Percentiles rank a stretch among this genome's conserved stretches.
Conservation (phyloP, 1,284 basidiomycete genomes). For the Puccinia coronata region DNA sequence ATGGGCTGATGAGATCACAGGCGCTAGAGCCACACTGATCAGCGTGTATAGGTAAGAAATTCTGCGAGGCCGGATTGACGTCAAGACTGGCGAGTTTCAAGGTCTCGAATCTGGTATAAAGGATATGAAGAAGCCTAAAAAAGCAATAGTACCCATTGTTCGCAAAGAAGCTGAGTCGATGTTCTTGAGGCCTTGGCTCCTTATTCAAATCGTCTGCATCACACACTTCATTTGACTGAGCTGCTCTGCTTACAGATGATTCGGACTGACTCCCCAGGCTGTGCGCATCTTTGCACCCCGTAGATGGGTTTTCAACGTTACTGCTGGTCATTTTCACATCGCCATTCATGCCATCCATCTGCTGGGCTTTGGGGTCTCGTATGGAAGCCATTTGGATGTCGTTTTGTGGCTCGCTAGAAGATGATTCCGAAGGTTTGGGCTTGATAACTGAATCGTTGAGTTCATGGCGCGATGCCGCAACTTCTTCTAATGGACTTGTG, state of each 20-base stretch:
- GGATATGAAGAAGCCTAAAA: constrained; percentile 35
- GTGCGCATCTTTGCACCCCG: too few species aligned
- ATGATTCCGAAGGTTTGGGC: neutral
- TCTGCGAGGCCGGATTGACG: neutral
- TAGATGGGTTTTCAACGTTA: neutral
- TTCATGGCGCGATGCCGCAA: neutral
- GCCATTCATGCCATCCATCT: neutral
- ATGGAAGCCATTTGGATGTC: constrained; percentile 28
- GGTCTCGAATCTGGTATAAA: constrained; percentile 45
- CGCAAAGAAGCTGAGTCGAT: constrained; percentile 40
- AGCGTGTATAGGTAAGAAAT: neutral
- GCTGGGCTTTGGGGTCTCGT: constrained; percentile 16
- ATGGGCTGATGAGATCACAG: neutral
- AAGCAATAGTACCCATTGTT: constrained; percentile 48
- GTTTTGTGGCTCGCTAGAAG: neutral
- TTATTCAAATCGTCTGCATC: neutral
- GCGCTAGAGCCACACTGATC: neutral
- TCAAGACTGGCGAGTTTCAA: constrained; percentile 30
- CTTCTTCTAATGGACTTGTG: constrained; percentile 22
- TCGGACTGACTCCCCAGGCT: too few species aligned
- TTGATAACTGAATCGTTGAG: neutral
- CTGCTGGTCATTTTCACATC: neutral
- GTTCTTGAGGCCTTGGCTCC: neutral
- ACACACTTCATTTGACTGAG: neutral
- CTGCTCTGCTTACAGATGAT: neutral